Evolutionary conservation across 805 yeast genomes (phyloP), one percentile per base, ranked within the genome.

Genomic region (Kazachstania africana): DNA sequence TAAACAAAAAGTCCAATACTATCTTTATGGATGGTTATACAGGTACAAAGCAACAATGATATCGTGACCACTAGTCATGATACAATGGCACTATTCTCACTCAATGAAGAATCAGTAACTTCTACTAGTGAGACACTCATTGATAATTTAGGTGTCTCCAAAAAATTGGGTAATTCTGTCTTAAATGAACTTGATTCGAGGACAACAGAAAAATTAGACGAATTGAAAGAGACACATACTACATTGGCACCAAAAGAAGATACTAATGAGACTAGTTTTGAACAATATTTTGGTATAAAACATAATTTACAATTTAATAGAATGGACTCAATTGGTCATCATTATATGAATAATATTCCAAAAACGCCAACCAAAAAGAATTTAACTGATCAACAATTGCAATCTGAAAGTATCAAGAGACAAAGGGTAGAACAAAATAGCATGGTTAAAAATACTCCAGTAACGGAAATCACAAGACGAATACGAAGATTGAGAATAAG

Each of bases 151-250:
- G 60, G 60, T 4, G 57, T 49, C 24, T 54, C 61, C 16, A 52
- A 49, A 35, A 47, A 47, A 29, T 36, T 58, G 26, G 59, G 62
- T 13, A 45, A 41, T 15, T 55, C 53, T 13, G 62, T 59, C 2
- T 37, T 59, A 4, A 34, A 45, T 24, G 63, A 59, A 37, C 34
- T 59, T 26, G 60, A 59, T 32, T 41, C 45, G 28, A 42, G 63
- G 32, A 60, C 62, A 6, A 44, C 43, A 20, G 36, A 20, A 26
- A 48, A 42, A 24, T 34, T 38, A 26, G 38, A 40, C 26, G 33
- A 39, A 33, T 28, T 36, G 22, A 36, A 35, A 24, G 32, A 28
- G 12, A 12, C 12, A 13, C 10, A 12, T 3, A 15, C 12, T 13
- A 14, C 8, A 8, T 10, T 10, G 10, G 22, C 9, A 19, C 8